Conservation (phyloP, 306 rosid species). For the Mimosa pudica region DNA sequence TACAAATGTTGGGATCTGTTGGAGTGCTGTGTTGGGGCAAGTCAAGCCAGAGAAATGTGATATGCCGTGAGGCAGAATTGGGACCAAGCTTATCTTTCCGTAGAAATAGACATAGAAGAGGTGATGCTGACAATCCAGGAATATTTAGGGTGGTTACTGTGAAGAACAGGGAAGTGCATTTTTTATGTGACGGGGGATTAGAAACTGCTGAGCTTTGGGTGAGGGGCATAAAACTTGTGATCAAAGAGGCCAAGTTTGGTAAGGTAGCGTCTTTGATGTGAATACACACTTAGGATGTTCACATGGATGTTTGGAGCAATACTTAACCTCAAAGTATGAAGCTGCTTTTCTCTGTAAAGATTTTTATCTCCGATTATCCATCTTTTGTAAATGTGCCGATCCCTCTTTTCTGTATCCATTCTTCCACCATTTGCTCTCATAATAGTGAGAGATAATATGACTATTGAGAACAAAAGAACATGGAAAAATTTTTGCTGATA, state of each 20-base stretch:
- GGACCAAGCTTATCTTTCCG: conserved; percentile 64
- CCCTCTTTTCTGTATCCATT: neutral
- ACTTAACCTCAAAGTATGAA: conserved; percentile 77
- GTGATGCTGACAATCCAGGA: conserved; percentile 70
- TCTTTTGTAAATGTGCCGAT: conserved; percentile 15
- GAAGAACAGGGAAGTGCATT: conserved; percentile 79
- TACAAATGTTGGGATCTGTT: conserved; percentile 53
- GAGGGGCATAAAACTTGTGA: conserved; percentile 79
- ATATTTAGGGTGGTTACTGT: conserved; percentile 75
- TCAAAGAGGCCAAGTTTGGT: conserved; percentile 52
- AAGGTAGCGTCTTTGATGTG: conserved; percentile 27
- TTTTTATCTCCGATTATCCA: conserved; percentile 36
- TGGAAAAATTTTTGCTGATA: too few species aligned
- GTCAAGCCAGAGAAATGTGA: conserved; percentile 68
- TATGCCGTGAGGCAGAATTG: conserved; percentile 60
- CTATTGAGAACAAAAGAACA: too few species aligned
- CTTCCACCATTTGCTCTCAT: neutral
- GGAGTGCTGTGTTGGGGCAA: conserved; percentile 85
- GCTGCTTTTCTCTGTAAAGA: conserved; percentile 41
- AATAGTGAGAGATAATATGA: too few species aligned
- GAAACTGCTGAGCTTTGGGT: conserved; percentile 88
- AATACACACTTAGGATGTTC: conserved; percentile 38
- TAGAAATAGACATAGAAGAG: conserved; percentile 57
- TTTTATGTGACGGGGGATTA: conserved; percentile 71
- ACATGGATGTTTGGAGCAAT: conserved; percentile 45